Evolutionary conservation across 345 rosid species (phyloP).

Genomic region (Salix brachista): DNA sequence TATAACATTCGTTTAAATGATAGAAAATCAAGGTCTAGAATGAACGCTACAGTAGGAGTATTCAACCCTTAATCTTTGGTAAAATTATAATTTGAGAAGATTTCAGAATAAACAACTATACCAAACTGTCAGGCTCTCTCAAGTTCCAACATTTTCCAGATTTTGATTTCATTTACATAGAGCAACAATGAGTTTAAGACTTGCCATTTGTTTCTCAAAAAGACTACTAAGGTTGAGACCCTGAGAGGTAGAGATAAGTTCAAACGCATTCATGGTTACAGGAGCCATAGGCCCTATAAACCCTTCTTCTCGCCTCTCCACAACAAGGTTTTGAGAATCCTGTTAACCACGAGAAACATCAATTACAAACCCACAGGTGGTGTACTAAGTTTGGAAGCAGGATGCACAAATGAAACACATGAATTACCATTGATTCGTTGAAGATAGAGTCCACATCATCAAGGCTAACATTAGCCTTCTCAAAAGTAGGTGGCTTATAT

Average conservation of each 20-base stretch:
- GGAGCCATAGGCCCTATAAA: conserved; percentile 45
- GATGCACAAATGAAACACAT: conserved; percentile 9
- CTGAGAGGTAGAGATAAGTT: conserved; percentile 91
- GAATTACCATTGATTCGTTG: conserved; percentile 63
- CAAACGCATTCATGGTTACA: conserved; percentile 92
- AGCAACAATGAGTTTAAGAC: background rate
- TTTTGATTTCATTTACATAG: background rate
- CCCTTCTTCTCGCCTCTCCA: conserved; percentile 80
- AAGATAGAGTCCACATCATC: conserved; percentile 84
- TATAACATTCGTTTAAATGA: background rate
- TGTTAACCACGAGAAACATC: conserved; percentile 29
- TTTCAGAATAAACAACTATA: background rate
- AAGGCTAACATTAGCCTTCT: conserved; percentile 66
- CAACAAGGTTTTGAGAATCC: conserved; percentile 73
- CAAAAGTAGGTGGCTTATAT: conserved; percentile 79
- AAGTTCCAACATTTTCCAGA: background rate
- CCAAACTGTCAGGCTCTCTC: background rate
- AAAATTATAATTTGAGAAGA: background rate
- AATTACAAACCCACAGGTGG: conserved; percentile 8
- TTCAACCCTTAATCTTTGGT: background rate
- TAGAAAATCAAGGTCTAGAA: background rate
- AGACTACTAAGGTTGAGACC: conserved; percentile 92
- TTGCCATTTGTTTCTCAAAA: conserved; percentile 95
- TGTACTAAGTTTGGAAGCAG: conserved; percentile 1
- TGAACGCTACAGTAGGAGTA: background rate